Conservation (phyloP, 768 basidiomycete species). For the Tylopilus balloui region DNA sequence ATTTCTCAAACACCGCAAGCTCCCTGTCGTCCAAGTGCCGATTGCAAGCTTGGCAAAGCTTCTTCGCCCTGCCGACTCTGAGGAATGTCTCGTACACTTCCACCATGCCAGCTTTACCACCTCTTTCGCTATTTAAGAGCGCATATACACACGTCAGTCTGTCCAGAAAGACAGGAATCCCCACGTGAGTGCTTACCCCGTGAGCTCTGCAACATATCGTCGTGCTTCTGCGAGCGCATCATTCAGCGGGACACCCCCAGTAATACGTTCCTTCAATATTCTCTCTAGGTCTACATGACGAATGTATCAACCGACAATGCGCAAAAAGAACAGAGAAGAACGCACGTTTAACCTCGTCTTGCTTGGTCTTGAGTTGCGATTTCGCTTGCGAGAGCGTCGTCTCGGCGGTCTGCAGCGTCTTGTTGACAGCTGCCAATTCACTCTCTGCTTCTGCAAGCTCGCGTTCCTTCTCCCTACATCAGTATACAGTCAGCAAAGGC, state of each 20-base stretch:
- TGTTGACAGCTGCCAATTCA: constrained; percentile 42
- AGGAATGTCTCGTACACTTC: constrained; percentile 54
- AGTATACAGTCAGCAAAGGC: not conserved
- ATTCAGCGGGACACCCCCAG: constrained; percentile 40
- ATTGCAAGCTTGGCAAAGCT: constrained; percentile 73
- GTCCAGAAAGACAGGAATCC: not conserved
- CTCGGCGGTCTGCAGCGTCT: constrained; percentile 60
- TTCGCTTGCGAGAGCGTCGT: constrained; percentile 56
- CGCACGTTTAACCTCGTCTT: constrained; percentile 58
- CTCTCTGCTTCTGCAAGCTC: constrained; percentile 41
- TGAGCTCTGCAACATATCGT: constrained; percentile 11
- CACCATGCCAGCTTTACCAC: constrained; percentile 33
- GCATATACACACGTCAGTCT: not conserved
- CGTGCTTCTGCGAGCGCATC: constrained; percentile 43
- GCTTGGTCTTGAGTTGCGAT: constrained; percentile 56
- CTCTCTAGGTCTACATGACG: constrained; percentile 37
- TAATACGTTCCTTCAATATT: constrained; percentile 37
- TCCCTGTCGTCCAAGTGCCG: constrained; percentile 57
- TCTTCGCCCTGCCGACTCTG: constrained; percentile 53
- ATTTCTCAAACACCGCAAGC: constrained; percentile 60
- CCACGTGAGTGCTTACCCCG: constrained; percentile 10
- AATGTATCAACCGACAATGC: not conserved
- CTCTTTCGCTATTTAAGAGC: constrained; percentile 11
- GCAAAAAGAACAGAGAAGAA: not conserved
- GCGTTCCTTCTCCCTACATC: constrained; percentile 60